These are phyloP conservation scores for Bryoerythrophyllum caledonicum DNA, from an alignment of 225 moss, liverwort and hornwort species.

Conservation along the genomic window DNA sequence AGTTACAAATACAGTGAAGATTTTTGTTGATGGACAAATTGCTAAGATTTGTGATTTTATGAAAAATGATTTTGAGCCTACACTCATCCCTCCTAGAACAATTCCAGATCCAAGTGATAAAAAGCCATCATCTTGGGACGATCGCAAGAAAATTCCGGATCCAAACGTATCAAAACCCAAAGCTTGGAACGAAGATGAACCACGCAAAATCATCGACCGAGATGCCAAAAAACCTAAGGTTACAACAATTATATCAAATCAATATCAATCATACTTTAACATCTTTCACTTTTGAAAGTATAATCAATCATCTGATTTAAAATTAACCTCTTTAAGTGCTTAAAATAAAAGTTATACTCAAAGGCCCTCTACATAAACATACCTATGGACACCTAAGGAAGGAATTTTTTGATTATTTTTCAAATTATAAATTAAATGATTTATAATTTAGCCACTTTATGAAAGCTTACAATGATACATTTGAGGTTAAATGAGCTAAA, in stretches of 20 bases:
- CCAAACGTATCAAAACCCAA: slow-evolving; percentile 32
- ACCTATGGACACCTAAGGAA: too few relatives aligned
- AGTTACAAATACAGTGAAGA: slow-evolving; percentile 12
- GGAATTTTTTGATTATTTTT: too few relatives aligned
- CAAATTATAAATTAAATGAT: too few relatives aligned
- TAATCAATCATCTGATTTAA: too few relatives aligned
- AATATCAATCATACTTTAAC: neutral
- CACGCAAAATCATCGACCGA: slow-evolving; percentile 28
- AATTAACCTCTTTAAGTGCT: neutral
- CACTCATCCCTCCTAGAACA: slow-evolving; percentile 21
- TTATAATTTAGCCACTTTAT: too few relatives aligned
- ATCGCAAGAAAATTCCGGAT: slow-evolving; percentile 27
- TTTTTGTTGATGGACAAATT: slow-evolving; percentile 38
- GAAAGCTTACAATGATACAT: too few relatives aligned
- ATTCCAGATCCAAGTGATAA: slow-evolving; percentile 18
- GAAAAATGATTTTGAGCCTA: slow-evolving; percentile 35
- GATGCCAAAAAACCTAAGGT: slow-evolving; percentile 38
- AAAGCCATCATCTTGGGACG: slow-evolving; percentile 45
- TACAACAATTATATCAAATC: neutral
- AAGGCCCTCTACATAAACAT: too few relatives aligned
- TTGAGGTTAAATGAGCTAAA: too few relatives aligned
- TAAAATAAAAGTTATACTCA: too few relatives aligned
- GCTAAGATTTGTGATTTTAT: slow-evolving; percentile 32
- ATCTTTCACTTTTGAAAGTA: neutral
- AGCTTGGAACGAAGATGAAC: slow-evolving; percentile 50